Evolutionary conservation across 768 basidiomycete species (phyloP).

Genomic region (Leccinum barrowsii): DNA sequence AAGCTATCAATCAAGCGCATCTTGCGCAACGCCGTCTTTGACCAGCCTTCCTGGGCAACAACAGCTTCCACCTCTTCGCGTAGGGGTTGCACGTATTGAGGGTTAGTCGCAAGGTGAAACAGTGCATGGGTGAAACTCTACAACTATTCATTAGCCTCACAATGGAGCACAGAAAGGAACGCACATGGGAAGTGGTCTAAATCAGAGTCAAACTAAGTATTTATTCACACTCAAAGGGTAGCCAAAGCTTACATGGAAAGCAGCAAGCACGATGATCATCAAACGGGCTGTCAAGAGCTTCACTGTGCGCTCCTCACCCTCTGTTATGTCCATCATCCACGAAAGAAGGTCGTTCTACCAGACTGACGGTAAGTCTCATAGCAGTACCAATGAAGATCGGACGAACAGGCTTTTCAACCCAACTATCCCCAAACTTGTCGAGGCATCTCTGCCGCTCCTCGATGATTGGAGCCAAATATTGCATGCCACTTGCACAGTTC

Average conservation of each 20-base stretch:
- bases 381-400: background rate
- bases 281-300: background rate
- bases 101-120: background rate
- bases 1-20: background rate
- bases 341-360: background rate
- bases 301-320: background rate
- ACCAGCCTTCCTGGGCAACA: background rate
- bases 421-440: background rate
- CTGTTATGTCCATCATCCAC: background rate
- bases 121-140: background rate
- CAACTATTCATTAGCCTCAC: background rate
- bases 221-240: background rate
- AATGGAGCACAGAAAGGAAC: background rate
- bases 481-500: background rate
- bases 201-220: background rate
- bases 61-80: background rate
- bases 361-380: background rate
- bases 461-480: background rate
- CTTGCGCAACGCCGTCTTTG: background rate
- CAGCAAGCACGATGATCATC: background rate
- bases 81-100: background rate
- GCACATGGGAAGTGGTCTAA: background rate
- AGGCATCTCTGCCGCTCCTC: background rate
- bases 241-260: slow-evolving; percentile 12
- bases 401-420: background rate